Evolutionary conservation across 495 filamentous ascomycete genomes (phyloP).

Genomic region (Annulohypoxylon bovei): DNA sequence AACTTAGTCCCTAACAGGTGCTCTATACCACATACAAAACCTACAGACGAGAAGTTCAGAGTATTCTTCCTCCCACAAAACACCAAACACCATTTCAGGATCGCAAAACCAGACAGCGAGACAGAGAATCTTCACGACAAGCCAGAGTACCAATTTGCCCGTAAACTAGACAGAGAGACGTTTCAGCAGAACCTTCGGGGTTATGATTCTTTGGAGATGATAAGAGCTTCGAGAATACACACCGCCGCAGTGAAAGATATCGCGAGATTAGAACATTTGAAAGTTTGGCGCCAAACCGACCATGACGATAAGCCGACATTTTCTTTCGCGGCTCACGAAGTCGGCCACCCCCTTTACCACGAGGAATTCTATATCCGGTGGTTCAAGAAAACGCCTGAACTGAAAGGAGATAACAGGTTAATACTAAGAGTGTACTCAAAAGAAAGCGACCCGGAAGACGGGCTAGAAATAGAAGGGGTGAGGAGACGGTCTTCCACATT

Average conservation of each 20-base stretch:
- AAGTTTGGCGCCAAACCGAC: constrained; percentile 32
- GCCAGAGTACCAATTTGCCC: constrained; percentile 29
- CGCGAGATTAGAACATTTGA: constrained; percentile 28
- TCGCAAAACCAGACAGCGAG: background rate
- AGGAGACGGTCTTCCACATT: constrained; percentile 16
- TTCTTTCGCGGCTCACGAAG: constrained; percentile 31
- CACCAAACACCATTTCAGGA: constrained; percentile 29
- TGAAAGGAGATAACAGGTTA: constrained; percentile 30
- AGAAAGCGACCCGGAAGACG: constrained; percentile 11
- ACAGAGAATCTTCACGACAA: background rate
- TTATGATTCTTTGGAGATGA: constrained; percentile 25
- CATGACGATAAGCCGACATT: constrained; percentile 34
- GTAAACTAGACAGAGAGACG: constrained; percentile 27
- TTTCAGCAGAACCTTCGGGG: constrained; percentile 29
- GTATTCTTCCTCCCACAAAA: constrained; percentile 27
- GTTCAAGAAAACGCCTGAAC: constrained; percentile 37
- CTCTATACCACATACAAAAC: constrained; percentile 36
- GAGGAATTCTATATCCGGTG: constrained; percentile 38
- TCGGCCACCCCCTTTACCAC: constrained; percentile 11
- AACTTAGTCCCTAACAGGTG: constrained; percentile 18
- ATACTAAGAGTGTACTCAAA: constrained; percentile 25
- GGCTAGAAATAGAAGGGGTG: background rate
- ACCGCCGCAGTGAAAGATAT: constrained; percentile 20
- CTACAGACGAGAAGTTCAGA: constrained; percentile 16
- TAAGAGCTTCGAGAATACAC: constrained; percentile 26